Base-by-base conservation (phyloP, 2,329 filamentous ascomycete genomes). In the Cordyceps cicadae region DNA sequence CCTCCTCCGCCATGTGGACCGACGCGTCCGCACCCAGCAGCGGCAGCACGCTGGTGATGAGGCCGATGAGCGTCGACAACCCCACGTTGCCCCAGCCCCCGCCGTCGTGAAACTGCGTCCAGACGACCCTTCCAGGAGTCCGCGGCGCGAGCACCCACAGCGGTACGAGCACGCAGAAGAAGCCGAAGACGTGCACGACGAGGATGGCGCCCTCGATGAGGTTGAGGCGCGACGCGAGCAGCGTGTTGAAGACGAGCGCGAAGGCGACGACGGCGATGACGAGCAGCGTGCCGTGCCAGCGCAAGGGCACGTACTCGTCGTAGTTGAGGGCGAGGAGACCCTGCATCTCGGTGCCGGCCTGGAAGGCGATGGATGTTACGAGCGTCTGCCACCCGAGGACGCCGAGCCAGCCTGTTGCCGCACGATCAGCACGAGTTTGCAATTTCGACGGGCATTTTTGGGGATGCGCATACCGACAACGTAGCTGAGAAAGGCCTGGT, bases 401-500 rank as follows among this genome's bases (percentile, higher is more conserved):
- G 12, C 69, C 73, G 49, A 75, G 70, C 75, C 74, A 77, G 17
- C 73, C 74, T 59, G 29, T 12, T 19, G 3, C 8, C 2, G 9
- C 24, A 5, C 24, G 24, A 57, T 11, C 12, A 24, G 34, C 34
- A 14, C 12, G 8, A 37, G 34, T 37, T 37, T 14, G 11, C 9
- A 12, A 11, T 9, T 11, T 37, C 5, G 14, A 37, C 2, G 6
- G 9, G 12, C 29, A 29, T 3, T 29, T 37, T 11, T n/a, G n/a
- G 9, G 12, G 34, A 37, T 7, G 8, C 15, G 24, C 50, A 21
- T 34, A 54, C 58, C 59, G 66, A 63, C 60, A 11, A 77, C 65
- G 65, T 82, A 84, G 59, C 77, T 81, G 0, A 82, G 68, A 39
- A 77, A 74, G 57, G 77, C 79, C 65, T 82, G 79, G 51, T 74